Evolutionary conservation across 176 grass and related monocot genomes (phyloP), one percentile per base, ranked within the genome.

Genomic region (Leersia perrieri): DNA sequence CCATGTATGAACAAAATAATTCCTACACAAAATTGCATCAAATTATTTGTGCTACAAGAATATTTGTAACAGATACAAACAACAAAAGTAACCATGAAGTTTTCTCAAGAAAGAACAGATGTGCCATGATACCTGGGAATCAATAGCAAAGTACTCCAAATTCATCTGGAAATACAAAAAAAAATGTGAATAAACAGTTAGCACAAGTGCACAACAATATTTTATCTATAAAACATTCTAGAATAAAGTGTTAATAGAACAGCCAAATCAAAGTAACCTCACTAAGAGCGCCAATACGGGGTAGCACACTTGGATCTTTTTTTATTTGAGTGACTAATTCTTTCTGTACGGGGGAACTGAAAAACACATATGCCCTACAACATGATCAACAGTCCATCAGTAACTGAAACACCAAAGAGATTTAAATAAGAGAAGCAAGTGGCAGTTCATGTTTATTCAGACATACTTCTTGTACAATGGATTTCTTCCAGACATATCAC

Each of bases 141-240:
- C 95, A 84, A 98, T 93, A 77, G 95, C 78, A 88, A 98, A 98
- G 66, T 98, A 98, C 81, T 98, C 95, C 95, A 98, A 91, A 83
- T 98, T 98, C 88, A 92, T 93, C 95, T 95, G 86, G 69, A 95
- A 89, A 81, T 73, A 60, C 40, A 73, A 70, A 47, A 86, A 70
- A 16, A 60, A 74, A 62, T 57, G 51, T 57, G 39, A 63, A 76
- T 83, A 73, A 84, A 63, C 75, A 82, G 33, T 35, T 7, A 55
- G 47, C 44, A 83, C 14, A 65, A 88, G 4, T 41, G 47, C 44
- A 83, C 14, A 65, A 88, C 14, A 73, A 44, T 57, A 18, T 77
- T 61, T 85, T 27, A 64, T 81, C 7, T 78, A 60, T 66, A 36
- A 77, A 81, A 64, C 82, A 33, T 60, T 39, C 10, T 45, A 74